phyloP scores from a whole-genome alignment of 345 rosid genomes.

The Eucalyptus pauciflora region DNA sequence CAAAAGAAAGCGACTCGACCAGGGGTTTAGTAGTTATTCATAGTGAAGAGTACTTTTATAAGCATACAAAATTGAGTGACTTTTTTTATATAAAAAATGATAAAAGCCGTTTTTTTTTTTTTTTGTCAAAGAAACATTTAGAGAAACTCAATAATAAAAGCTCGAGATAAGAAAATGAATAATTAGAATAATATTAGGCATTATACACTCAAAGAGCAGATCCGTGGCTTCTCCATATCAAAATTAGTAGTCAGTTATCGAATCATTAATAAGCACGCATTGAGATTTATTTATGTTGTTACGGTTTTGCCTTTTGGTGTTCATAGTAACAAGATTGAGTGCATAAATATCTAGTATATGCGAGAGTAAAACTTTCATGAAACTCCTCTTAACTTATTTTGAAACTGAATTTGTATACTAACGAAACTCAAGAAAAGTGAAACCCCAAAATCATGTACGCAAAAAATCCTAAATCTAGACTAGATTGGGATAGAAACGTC shows the following conservation, averaged over 20 bases:
- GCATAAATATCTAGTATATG: accelerated
- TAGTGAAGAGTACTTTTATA: background rate
- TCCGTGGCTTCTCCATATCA: accelerated
- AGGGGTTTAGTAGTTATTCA: background rate
- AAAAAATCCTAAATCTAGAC: too few species aligned
- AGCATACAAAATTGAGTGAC: background rate
- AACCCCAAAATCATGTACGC: too few species aligned
- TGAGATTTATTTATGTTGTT: accelerated
- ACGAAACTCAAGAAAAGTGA: too few species aligned
- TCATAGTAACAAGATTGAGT: too few species aligned
- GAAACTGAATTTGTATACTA: too few species aligned
- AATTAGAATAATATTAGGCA: too few species aligned
- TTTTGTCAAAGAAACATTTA: background rate
- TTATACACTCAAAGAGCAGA: background rate
- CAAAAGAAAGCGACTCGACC: background rate
- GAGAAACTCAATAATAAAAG: background rate
- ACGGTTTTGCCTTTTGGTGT: background rate
- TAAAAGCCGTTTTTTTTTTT: background rate
- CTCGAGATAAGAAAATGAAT: too few species aligned
- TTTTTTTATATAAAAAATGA: background rate
- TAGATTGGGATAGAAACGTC: background rate
- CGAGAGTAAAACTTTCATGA: background rate
- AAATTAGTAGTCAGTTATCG: accelerated
- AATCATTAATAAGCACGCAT: too few species aligned
- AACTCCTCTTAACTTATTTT: too few species aligned